Conservation (phyloP, 2,329 filamentous ascomycete species). For the Hymenoscyphus linearis region DNA sequence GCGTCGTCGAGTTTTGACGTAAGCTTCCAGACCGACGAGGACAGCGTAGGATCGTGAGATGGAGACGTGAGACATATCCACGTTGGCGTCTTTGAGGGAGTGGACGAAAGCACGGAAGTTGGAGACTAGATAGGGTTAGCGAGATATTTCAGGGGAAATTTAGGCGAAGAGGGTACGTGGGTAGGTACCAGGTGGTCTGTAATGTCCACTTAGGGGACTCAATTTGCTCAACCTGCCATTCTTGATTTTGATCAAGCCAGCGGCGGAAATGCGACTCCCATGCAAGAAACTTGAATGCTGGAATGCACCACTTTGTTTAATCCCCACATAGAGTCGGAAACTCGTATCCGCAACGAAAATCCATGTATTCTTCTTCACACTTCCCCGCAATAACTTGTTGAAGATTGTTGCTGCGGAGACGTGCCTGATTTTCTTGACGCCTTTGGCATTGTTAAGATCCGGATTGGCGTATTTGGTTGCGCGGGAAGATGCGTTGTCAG, state of each 20-base stretch:
- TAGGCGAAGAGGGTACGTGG: neutral
- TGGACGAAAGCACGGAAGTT: conserved; percentile 82
- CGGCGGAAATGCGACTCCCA: conserved; percentile 73
- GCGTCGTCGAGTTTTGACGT: conserved; percentile 60
- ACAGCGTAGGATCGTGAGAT: conserved; percentile 80
- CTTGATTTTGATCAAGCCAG: conserved; percentile 80
- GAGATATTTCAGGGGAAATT: neutral
- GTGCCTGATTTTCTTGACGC: conserved; percentile 57
- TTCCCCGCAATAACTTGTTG: conserved; percentile 72
- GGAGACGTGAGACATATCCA: conserved; percentile 72
- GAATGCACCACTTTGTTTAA: conserved; percentile 83
- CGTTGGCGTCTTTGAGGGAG: conserved; percentile 64
- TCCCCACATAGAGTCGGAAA: conserved; percentile 81
- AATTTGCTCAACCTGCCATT: conserved; percentile 70
- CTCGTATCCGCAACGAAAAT: conserved; percentile 87
- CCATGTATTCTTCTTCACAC: conserved; percentile 84
- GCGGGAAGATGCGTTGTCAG: conserved; percentile 47
- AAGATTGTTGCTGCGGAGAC: conserved; percentile 68
- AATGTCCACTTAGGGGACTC: conserved; percentile 72
- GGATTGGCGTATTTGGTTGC: conserved; percentile 62
- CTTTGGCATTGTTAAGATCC: conserved; percentile 55
- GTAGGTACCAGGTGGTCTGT: conserved; percentile 63
- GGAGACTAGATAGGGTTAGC: conserved; percentile 34
- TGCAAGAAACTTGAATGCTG: conserved; percentile 89
- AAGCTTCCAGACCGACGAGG: conserved; percentile 76